These are phyloP conservation scores for Suillus ampliporus DNA, from an alignment of 768 basidiomycete species.

Conservation along the genomic window DNA sequence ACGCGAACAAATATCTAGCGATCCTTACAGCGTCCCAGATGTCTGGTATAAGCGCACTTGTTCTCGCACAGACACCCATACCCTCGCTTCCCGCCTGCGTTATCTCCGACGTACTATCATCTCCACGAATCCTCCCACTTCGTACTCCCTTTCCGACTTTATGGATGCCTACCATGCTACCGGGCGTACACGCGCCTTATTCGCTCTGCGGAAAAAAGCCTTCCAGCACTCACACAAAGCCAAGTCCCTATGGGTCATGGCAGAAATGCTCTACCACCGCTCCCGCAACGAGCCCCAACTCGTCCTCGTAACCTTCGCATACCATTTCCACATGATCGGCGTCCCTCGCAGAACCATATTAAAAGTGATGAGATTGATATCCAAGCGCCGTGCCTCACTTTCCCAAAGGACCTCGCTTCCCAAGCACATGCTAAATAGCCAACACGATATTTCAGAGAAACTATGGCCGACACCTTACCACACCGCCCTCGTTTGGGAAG, in stretches of 20 bases:
- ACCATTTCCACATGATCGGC: conserved; percentile 57
- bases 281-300: conserved; percentile 19
- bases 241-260: conserved; percentile 30
- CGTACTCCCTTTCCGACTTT: conserved; percentile 23
- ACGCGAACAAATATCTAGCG: background rate
- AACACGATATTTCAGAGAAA: conserved; percentile 16
- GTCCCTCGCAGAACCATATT: conserved; percentile 48
- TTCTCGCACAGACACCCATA: background rate
- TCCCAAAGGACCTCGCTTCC: conserved; percentile 7
- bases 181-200: conserved; percentile 24
- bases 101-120: conserved; percentile 29
- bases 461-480: conserved; percentile 41
- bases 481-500: conserved; percentile 42
- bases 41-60: conserved; percentile 4
- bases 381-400: conserved; percentile 5
- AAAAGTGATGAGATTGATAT: conserved; percentile 15
- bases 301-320: conserved; percentile 49
- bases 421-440: conserved; percentile 5
- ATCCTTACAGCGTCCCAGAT: conserved; percentile 4
- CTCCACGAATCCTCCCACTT: conserved; percentile 27
- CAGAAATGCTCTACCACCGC: conserved; percentile 37
- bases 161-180: conserved; percentile 28
- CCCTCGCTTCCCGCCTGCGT: conserved; percentile 28
- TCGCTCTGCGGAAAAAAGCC: conserved; percentile 26
- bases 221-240: conserved; percentile 31